phyloP scores from a whole-genome alignment of 2,329 filamentous ascomycete species.

The Calonectria pseudoreteaudii region DNA sequence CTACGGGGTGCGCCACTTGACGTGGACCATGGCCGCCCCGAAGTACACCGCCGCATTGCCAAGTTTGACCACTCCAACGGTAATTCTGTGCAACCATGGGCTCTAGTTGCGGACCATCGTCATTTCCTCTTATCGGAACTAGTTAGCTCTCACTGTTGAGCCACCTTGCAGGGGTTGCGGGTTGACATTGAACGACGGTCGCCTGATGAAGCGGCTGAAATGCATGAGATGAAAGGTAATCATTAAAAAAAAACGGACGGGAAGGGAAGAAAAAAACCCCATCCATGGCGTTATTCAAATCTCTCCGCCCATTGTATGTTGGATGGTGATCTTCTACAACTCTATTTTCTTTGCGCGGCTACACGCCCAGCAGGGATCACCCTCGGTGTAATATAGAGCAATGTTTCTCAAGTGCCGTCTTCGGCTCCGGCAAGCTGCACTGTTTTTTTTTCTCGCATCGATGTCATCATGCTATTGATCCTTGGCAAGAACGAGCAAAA shows the following conservation, averaged over 20 bases:
- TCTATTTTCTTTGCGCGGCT: not conserved
- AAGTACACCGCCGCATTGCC: slow-evolving; percentile 24
- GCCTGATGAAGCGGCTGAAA: not conserved
- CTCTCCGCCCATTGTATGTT: not conserved
- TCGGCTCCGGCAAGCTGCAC: slow-evolving; percentile 8
- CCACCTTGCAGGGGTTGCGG: not conserved
- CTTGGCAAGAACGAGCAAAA: slow-evolving; percentile 3
- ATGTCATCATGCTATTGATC: slow-evolving; percentile 21
- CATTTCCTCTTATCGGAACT: slow-evolving; percentile 12
- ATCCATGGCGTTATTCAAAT: not conserved
- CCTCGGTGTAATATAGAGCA: slow-evolving; percentile 7
- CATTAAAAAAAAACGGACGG: not conserved
- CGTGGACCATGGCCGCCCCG: slow-evolving; percentile 17
- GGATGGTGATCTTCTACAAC: not conserved
- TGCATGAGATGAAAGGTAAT: not conserved
- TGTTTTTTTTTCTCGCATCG: not conserved
- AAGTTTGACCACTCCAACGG: slow-evolving; percentile 25
- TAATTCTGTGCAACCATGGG: slow-evolving; percentile 16
- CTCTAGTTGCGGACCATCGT: not conserved
- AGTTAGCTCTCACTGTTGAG: slow-evolving; percentile 4
- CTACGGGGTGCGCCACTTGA: slow-evolving; percentile 12
- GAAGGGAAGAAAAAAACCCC: not conserved
- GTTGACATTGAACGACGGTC: not conserved
- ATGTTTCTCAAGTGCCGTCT: slow-evolving; percentile 12
- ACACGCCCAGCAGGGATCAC: not conserved